A percentile compares a stretch with the other conserved stretches of the same genome.
phyloP scores from a whole-genome alignment of 306 rosid genomes.

The Vicia sativa region DNA sequence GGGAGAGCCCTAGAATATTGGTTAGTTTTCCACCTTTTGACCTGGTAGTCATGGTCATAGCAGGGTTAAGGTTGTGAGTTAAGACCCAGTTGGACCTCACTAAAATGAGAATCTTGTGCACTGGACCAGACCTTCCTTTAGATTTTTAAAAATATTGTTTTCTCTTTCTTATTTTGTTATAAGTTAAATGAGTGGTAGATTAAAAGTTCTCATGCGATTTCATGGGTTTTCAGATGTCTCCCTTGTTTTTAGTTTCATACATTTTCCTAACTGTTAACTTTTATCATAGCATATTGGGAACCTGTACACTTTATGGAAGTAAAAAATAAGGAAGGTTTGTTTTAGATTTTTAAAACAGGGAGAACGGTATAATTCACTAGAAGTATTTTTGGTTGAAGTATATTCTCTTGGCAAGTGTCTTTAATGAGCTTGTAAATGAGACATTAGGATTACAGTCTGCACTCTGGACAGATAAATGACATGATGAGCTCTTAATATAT shows the following conservation, averaged over 20 bases:
- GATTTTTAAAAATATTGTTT: constrained; percentile 17
- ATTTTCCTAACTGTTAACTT: constrained; percentile 12
- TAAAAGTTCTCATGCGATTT: constrained; percentile 8
- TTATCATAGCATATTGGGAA: constrained; percentile 11
- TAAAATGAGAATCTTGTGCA: constrained; percentile 14
- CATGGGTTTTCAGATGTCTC: constrained; percentile 6
- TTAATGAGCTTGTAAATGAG: constrained; percentile 23
- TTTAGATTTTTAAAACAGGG: constrained; percentile 22
- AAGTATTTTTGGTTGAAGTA: constrained; percentile 15
- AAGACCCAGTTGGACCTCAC: constrained; percentile 2
- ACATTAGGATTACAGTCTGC: constrained; percentile 8
- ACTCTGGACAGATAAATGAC: constrained; percentile 11
- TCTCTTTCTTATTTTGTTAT: background rate
- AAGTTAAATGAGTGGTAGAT: background rate
- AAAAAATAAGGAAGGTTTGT: constrained; percentile 8
- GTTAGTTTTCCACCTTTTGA: constrained; percentile 23
- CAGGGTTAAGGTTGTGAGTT: constrained; percentile 17
- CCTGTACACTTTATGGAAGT: constrained; percentile 5
- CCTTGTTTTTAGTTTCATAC: constrained; percentile 13
- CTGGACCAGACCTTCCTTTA: constrained; percentile 4
- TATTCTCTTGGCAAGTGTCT: background rate
- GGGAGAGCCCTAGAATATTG: constrained; percentile 9
- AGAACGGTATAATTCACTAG: constrained; percentile 1
- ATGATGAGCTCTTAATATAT: background rate
- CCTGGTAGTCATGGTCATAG: constrained; percentile 5